Evolutionary conservation across 805 yeast species (phyloP), one percentile per base, ranked within the genome.

Genomic region (Ogataea ganodermae): DNA sequence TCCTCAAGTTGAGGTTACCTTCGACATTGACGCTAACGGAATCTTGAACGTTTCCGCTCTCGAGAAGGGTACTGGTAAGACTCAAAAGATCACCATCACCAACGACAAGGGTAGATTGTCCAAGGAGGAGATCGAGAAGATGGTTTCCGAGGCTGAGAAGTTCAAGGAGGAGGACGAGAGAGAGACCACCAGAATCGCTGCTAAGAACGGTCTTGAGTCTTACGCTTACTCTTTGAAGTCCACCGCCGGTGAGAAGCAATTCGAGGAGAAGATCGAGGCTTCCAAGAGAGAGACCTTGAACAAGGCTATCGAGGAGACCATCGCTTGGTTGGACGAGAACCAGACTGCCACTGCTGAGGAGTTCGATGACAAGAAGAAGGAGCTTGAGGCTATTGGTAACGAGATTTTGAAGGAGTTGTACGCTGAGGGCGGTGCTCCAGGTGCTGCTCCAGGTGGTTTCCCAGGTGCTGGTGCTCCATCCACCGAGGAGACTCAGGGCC

Each of bases 381-480:
- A 91, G 75, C 84, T 91, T 65, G 98, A 92, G 79, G 86, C 81
- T 60, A 80, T 85, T 72, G 96, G 96, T 61, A 91, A 91, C 81
- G 98, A 97, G 70, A 88, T 90, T 74, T 85, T 92, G 90, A 82
- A 89, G 71, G 90, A 91, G 80, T 89, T 95, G 79, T 92, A 92
- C 82, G 94, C 87, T 71, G 90, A 84, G 58, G 96, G 90, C 69
- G 96, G 90, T 71, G 86, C 84, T 61, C 88, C 89, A 62, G 89
- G 61, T 46, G 86, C 83, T 60, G 81, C 76, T 70, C 83, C 78
- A 63, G 80, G 84, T 60, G 79, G 73, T 59, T 32, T 52, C 55
- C 58, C 62, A 55, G 71, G 70, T 61, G 68, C 67, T 23, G 76
- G 73, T 21, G 69, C 70, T 50, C 51, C 57, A 27, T 60, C 60